phyloP scores from a whole-genome alignment of 768 basidiomycete genomes.

The Basidioascus undulatus region DNA sequence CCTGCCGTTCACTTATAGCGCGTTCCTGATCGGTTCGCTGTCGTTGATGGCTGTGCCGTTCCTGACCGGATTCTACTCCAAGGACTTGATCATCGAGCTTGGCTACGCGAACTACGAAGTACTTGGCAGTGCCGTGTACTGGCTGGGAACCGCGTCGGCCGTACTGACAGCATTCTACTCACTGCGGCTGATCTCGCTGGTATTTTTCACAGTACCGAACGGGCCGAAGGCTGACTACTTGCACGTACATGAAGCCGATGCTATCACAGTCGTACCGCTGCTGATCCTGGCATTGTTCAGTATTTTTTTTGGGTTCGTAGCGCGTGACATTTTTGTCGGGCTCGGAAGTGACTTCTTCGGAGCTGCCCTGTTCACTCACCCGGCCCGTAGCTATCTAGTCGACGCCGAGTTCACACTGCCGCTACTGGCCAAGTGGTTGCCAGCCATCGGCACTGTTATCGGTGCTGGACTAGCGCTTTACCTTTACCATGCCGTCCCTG shows the following conservation, averaged over 20 bases:
- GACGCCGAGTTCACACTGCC: constrained; percentile 8
- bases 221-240: constrained; percentile 9
- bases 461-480: constrained; percentile 6
- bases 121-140: constrained; percentile 6
- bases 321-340: constrained; percentile 8
- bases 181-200: constrained; percentile 8
- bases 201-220: constrained; percentile 8
- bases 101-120: constrained; percentile 8
- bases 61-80: constrained; percentile 13
- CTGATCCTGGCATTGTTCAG: constrained; percentile 7
- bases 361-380: constrained; percentile 6
- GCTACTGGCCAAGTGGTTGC: constrained; percentile 4
- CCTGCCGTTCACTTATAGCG: constrained; percentile 12
- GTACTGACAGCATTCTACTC: constrained; percentile 9
- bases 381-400: constrained; percentile 5
- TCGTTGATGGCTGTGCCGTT: constrained; percentile 13
- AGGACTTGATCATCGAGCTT: constrained; percentile 13
- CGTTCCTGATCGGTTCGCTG: constrained; percentile 12
- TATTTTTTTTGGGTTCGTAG: constrained; percentile 9
- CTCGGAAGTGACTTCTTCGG: constrained; percentile 5
- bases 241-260: constrained; percentile 8
- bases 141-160: constrained; percentile 8
- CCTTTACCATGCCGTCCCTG: constrained; percentile 6
- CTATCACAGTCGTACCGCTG: constrained; percentile 7
- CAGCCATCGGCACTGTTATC: constrained; percentile 6